Base-by-base conservation (phyloP, 202 grass and related monocot species). In the Miscanthus sacchariflorus region DNA sequence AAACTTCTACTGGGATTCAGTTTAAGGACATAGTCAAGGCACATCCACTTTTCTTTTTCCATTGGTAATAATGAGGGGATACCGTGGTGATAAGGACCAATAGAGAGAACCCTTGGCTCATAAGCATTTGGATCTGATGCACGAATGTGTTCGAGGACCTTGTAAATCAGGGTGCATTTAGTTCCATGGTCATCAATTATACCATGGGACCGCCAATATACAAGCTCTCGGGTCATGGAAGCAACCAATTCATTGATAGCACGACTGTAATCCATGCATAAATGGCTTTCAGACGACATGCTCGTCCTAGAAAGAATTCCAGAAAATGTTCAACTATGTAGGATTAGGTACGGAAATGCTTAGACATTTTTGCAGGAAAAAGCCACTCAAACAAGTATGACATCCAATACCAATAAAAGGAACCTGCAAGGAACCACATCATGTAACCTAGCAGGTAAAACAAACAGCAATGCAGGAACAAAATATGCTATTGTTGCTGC, bases 91-190 rank as follows among this genome's bases (percentile, higher is more conserved):
- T 78, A 78, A 78, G 75, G 75, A 78, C 75, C 75, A 39, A 78
- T 59, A 4, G 75, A 78, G 30, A 78, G 30, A 1, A 78, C 30
- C 4, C 18, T 38, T n/a, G 75, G 75, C 2, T 78, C 75, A 39
- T 78, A 78, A 13, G 75, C 49, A 78, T 71, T 71, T 71, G 68
- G 68, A 40, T 71, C 68, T 11, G 68, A 21, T 71, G 68, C 35
- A 4, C 68, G 68, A 71, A 21, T 71, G 18, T 9, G 5, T n/a
- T 71, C 3, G 3, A 40, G 1, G 1, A 71, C 68, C 68, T 71
- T 71, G 68, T 40, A 71, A 8, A 71, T 71, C 7, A 71, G 3
- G 2, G 0, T 71, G 4, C 68, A 71, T 40, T 40, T 71, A 39
- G 18, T 71, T 71, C 35, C 17, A 5, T 39, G 5, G 13, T 2